These are phyloP conservation scores for Xylogone sp. DNA, from an alignment of 2,329 filamentous ascomycete species.

Conservation along the genomic window DNA sequence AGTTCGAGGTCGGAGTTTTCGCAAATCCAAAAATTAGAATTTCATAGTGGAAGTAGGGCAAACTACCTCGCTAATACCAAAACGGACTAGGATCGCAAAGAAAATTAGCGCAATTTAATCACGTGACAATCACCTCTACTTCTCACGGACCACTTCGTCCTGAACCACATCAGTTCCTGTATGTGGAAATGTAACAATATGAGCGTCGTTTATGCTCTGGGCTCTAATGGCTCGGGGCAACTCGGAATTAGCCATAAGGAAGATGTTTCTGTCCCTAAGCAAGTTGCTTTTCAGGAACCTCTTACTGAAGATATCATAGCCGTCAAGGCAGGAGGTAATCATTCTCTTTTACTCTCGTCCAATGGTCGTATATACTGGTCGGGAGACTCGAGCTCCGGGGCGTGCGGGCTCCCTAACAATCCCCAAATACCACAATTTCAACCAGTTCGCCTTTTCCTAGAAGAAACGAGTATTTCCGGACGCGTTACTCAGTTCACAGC, in stretches of 20 bases:
- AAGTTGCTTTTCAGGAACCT: constrained; percentile 49
- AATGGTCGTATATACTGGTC: constrained; percentile 59
- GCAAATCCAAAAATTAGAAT: neutral
- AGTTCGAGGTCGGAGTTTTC: constrained; percentile 7
- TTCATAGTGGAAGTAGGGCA: constrained; percentile 1
- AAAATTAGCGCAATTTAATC: neutral
- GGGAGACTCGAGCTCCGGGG: constrained; percentile 55
- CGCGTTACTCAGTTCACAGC: constrained; percentile 53
- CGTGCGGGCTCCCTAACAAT: constrained; percentile 40
- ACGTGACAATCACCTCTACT: constrained; percentile 1
- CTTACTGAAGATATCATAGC: constrained; percentile 32
- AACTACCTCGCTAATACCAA: constrained; percentile 1
- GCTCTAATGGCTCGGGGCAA: constrained; percentile 75
- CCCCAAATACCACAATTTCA: constrained; percentile 12
- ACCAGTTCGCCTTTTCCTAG: constrained; percentile 12
- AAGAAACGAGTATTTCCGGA: constrained; percentile 23
- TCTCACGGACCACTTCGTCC: neutral
- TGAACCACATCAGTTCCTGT: neutral
- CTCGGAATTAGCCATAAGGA: constrained; percentile 68
- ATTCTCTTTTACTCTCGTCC: constrained; percentile 69
- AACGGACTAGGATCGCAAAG: neutral
- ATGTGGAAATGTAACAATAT: constrained; percentile 27
- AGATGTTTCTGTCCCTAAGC: constrained; percentile 65
- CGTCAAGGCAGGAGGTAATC: constrained; percentile 70
- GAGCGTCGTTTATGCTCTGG: constrained; percentile 62